These are phyloP conservation scores for Penicillium chermesinum DNA, from an alignment of 495 filamentous ascomycete genomes.

Conservation along the genomic window DNA sequence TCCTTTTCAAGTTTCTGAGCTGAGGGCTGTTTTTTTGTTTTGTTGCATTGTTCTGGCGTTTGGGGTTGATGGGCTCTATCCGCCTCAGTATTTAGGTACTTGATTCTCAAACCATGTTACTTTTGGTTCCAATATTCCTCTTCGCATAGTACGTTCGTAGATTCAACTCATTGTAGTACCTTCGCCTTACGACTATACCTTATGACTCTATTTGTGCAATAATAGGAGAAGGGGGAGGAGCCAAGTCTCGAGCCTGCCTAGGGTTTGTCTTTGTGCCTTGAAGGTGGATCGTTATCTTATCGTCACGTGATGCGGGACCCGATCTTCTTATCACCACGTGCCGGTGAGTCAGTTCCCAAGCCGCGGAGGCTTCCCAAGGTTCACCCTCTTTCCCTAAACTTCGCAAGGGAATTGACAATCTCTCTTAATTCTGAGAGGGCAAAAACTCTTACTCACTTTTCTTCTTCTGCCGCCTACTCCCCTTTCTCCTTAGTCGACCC, in stretches of 20 bases:
- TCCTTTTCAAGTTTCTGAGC: slow-evolving; percentile 16
- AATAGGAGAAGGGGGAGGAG: too few relatives aligned
- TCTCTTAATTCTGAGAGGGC: not conserved
- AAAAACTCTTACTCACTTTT: slow-evolving; percentile 6
- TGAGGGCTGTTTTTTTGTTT: slow-evolving; percentile 19
- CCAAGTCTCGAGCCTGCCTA: too few relatives aligned
- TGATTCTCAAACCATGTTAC: not conserved
- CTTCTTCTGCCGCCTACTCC: slow-evolving; percentile 14
- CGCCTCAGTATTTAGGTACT: slow-evolving; percentile 5
- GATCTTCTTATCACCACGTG: not conserved
- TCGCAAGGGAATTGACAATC: slow-evolving; percentile 3
- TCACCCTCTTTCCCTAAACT: not conserved
- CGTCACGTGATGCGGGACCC: slow-evolving; percentile 3
- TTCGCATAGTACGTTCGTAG: not conserved
- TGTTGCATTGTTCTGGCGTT: slow-evolving; percentile 28
- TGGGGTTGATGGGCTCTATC: slow-evolving; percentile 8
- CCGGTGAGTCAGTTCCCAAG: not conserved
- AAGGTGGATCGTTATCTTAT: too few relatives aligned
- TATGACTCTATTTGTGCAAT: too few relatives aligned
- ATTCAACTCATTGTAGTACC: too few relatives aligned
- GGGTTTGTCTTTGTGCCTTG: too few relatives aligned
- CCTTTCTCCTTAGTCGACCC: not conserved
- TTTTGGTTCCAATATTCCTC: not conserved
- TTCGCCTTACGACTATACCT: too few relatives aligned
- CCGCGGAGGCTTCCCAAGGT: too few relatives aligned